A percentile compares a stretch with the other conserved stretches of the same genome.
phyloP scores from a whole-genome alignment of 345 rosid genomes.

The Barbarea vulgaris region DNA sequence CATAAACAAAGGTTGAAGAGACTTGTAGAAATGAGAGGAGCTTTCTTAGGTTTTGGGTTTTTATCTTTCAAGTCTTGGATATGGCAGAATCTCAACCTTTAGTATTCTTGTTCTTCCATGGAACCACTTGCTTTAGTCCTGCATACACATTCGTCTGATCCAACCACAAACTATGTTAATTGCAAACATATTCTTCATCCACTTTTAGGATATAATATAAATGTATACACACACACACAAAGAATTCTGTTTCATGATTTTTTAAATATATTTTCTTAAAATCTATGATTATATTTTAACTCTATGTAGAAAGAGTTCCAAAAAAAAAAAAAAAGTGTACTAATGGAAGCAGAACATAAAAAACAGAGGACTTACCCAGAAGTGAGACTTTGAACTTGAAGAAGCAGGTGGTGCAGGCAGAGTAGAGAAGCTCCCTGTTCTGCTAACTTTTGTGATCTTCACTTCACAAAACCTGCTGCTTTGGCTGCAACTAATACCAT shows the following conservation, averaged over 20 bases:
- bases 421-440: constrained; percentile 54
- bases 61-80: constrained; percentile 7
- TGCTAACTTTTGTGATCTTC: constrained; percentile 43
- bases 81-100: constrained; percentile 24
- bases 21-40: not conserved
- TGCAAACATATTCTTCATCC: not conserved
- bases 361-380: constrained; percentile 64
- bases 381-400: constrained; percentile 51
- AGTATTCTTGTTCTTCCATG: constrained; percentile 60
- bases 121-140: constrained; percentile 71
- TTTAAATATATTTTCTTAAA: not conserved
- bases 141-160: constrained; percentile 64
- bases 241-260: not conserved
- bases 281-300: not conserved
- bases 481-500: constrained; percentile 35
- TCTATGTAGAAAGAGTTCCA: not conserved
- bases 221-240: not conserved
- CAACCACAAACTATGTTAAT: constrained; percentile 14
- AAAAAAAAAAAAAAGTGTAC: not conserved
- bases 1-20: constrained; percentile 5
- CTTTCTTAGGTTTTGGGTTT: not conserved
- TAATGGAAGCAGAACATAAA: constrained; percentile 10
- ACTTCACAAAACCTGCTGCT: constrained; percentile 39
- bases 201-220: not conserved
- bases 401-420: constrained; percentile 24